Conservation (phyloP, 2,329 filamentous ascomycete genomes). For the Neurospora crassa region DNA sequence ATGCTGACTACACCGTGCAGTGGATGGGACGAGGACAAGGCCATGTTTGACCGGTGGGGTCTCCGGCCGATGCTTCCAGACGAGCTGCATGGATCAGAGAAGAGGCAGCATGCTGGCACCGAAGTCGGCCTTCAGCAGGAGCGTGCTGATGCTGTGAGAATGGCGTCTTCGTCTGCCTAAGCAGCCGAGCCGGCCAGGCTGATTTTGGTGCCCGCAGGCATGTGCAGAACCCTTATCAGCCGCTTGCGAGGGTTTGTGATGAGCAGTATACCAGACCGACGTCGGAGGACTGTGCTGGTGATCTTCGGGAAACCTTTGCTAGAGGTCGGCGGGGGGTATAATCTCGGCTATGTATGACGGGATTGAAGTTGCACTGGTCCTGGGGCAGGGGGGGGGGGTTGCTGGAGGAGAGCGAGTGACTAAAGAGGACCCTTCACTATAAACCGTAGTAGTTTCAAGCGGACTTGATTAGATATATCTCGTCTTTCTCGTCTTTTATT, state of each 20-base stretch:
- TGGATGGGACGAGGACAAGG: slow-evolving; percentile 80
- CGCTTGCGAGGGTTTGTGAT: background rate
- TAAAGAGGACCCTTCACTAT: background rate
- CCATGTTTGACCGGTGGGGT: slow-evolving; percentile 77
- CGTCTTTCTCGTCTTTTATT: background rate
- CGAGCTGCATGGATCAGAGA: background rate
- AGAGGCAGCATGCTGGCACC: background rate
- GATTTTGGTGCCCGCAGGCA: background rate
- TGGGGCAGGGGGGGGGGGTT: background rate
- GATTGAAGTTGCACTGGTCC: background rate
- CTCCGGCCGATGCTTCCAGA: slow-evolving; percentile 57
- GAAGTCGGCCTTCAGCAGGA: background rate
- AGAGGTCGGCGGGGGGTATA: background rate
- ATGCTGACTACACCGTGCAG: slow-evolving; percentile 91
- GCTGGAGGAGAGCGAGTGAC: background rate
- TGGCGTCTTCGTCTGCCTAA: background rate
- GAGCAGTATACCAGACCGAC: background rate
- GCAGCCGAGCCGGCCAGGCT: background rate
- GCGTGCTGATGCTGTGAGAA: background rate
- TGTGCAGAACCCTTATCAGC: background rate
- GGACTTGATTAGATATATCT: background rate
- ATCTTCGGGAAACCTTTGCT: background rate
- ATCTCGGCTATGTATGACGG: background rate
- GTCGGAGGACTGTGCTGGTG: background rate
- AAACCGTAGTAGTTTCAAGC: background rate